Evolutionary conservation across 257 asterid species (phyloP).

Genomic region (Cruciata laevipes): DNA sequence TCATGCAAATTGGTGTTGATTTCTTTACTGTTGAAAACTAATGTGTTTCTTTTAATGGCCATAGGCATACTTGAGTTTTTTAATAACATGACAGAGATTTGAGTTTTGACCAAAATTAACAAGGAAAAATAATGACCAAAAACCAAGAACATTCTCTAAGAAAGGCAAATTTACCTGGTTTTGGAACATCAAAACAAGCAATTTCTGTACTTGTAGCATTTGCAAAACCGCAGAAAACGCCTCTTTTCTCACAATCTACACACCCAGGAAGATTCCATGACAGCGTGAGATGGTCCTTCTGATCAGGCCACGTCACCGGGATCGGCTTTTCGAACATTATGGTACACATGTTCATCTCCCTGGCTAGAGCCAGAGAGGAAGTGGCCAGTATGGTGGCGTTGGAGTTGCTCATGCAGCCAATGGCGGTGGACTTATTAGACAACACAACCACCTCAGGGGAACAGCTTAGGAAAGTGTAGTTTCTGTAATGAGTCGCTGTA

Average conservation of each 20-base stretch:
- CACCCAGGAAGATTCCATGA: slow-evolving; percentile 37
- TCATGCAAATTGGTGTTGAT: no score
- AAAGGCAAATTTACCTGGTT: slow-evolving; percentile 21
- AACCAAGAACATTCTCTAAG: neutral
- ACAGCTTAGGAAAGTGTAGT: slow-evolving; percentile 56
- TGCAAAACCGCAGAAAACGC: slow-evolving; percentile 23
- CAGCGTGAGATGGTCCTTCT: slow-evolving; percentile 28
- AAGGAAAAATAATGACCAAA: no score
- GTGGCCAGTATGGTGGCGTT: slow-evolving; percentile 40
- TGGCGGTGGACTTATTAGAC: slow-evolving; percentile 18
- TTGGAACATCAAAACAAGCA: slow-evolving; percentile 20
- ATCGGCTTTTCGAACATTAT: slow-evolving; percentile 22
- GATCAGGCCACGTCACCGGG: slow-evolving; percentile 36
- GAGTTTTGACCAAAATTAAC: no score
- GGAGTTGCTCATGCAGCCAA: slow-evolving; percentile 64
- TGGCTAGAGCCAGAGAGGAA: slow-evolving; percentile 22
- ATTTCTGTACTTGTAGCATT: slow-evolving; percentile 10
- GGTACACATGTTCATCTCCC: slow-evolving; percentile 35
- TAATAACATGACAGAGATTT: no score
- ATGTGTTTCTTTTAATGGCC: no score
- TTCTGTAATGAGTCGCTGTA: slow-evolving; percentile 19
- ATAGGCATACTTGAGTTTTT: no score
- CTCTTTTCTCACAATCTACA: slow-evolving; percentile 28
- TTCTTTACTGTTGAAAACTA: no score
- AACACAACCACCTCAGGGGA: slow-evolving; percentile 21